Conservation (phyloP, 2,329 filamentous ascomycete species). For the Aureobasidium subglaciale region DNA sequence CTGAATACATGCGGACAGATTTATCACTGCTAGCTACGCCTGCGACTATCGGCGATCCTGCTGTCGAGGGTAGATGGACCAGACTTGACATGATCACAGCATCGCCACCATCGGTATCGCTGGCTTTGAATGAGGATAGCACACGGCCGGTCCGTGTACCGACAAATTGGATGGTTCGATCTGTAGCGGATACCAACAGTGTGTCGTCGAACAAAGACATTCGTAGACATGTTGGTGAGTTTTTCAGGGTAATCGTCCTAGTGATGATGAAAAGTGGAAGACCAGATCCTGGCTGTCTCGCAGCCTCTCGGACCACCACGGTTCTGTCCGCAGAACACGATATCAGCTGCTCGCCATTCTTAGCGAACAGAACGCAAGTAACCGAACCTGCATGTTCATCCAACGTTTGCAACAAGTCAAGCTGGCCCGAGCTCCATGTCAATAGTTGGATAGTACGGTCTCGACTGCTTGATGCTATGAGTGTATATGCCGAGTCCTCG, state of each 20-base stretch:
- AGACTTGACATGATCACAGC: slow-evolving; percentile 78
- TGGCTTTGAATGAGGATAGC: slow-evolving; percentile 69
- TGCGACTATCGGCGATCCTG: slow-evolving; percentile 62
- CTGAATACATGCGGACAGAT: slow-evolving; percentile 84
- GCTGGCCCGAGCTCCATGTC: slow-evolving; percentile 40
- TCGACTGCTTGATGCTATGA: slow-evolving; percentile 76
- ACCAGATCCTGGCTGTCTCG: slow-evolving; percentile 57
- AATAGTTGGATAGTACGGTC: slow-evolving; percentile 96
- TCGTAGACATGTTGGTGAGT: slow-evolving; percentile 79
- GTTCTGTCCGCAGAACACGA: slow-evolving; percentile 87
- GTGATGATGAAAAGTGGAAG: slow-evolving; percentile 64
- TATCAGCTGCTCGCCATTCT: slow-evolving; percentile 59
- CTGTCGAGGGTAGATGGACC: slow-evolving; percentile 50
- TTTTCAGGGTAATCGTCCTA: slow-evolving; percentile 73
- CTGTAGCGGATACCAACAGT: slow-evolving; percentile 54
- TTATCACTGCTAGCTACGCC: slow-evolving; percentile 95
- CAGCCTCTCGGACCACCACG: slow-evolving; percentile 71
- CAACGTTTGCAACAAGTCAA: slow-evolving; percentile 77
- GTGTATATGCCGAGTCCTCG: slow-evolving; percentile 51
- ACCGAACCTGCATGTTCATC: slow-evolving; percentile 87
- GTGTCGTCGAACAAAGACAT: slow-evolving; percentile 54
- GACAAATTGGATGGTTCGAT: slow-evolving; percentile 53
- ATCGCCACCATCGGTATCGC: slow-evolving; percentile 72
- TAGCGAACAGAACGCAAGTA: slow-evolving; percentile 65
- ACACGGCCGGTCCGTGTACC: slow-evolving; percentile 55